Percentiles rank a stretch among this genome's conserved stretches.
phyloP scores from a whole-genome alignment of 2,329 filamentous ascomycete genomes.

The Exserohilum turcica region DNA sequence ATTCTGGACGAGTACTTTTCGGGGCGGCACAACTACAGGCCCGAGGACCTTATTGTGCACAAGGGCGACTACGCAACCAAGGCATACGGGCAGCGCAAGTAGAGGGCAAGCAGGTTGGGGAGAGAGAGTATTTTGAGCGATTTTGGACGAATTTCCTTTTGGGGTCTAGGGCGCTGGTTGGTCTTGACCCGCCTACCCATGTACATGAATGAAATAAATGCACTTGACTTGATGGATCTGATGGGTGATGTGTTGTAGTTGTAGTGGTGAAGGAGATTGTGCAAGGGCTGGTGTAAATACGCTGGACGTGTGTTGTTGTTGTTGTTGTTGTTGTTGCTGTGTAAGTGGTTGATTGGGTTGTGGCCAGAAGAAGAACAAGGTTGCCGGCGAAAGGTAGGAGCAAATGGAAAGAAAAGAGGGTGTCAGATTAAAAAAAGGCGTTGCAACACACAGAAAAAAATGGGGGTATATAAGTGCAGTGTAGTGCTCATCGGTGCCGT shows the following conservation, averaged over 20 bases:
- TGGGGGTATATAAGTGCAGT: not conserved
- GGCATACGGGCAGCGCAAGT: conserved; percentile 79
- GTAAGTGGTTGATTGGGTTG: not conserved
- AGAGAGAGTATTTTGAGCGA: conserved; percentile 17
- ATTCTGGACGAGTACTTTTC: conserved; percentile 92
- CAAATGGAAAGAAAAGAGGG: no score
- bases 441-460: no score
- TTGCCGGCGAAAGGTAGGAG: no score
- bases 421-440: no score
- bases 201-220: conserved; percentile 31
- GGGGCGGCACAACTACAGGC: conserved; percentile 84
- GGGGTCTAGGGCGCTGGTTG: conserved; percentile 16
- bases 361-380: no score
- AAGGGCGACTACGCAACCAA: conserved; percentile 92
- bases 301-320: no score
- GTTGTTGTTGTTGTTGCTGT: no score
- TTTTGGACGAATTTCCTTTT: conserved; percentile 26
- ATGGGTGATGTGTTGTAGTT: not conserved
- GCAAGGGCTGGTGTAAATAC: no score
- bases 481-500: conserved; percentile 11
- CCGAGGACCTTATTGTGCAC: conserved; percentile 89
- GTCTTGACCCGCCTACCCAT: conserved; percentile 28
- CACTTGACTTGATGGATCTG: conserved; percentile 10
- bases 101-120: conserved; percentile 37
- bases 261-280: no score